phyloP scores from a whole-genome alignment of 257 asterid species.

The Nicotiana noctiflora region DNA sequence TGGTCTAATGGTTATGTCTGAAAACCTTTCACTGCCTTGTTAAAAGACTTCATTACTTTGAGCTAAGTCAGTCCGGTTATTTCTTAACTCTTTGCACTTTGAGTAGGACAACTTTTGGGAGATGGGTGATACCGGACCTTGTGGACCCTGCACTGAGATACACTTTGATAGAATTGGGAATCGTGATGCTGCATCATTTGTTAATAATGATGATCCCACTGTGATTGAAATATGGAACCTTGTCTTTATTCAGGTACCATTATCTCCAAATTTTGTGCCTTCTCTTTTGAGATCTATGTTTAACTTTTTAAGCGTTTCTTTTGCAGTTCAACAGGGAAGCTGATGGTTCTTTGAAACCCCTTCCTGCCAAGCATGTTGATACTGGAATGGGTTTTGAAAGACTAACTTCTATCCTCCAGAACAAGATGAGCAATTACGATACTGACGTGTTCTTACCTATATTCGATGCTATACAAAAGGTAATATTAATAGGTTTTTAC shows the following conservation, averaged over 20 bases:
- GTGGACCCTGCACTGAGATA: constrained; percentile 98
- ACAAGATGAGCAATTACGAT: constrained; percentile 95
- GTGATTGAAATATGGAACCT: constrained; percentile 98
- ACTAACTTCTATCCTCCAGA: constrained; percentile 90
- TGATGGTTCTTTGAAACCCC: constrained; percentile 79
- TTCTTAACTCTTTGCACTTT: constrained; percentile 6
- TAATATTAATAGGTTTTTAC: constrained; percentile 8
- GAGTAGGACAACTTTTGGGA: constrained; percentile 96
- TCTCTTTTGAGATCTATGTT: not conserved
- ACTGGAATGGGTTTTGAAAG: constrained; percentile 99
- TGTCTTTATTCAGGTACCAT: constrained; percentile 85
- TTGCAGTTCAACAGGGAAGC: constrained; percentile 87
- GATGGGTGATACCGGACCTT: constrained; percentile 99
- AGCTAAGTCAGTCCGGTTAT: not conserved
- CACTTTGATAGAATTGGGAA: constrained; percentile 93
- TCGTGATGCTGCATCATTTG: constrained; percentile 82
- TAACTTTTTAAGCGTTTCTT: not conserved
- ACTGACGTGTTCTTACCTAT: constrained; percentile 86
- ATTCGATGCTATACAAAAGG: constrained; percentile 81
- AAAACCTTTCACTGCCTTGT: not conserved
- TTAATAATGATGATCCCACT: constrained; percentile 93
- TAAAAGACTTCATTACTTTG: not conserved
- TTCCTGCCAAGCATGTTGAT: constrained; percentile 94
- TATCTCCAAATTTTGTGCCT: not conserved
- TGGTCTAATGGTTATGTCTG: not conserved